phyloP scores from a whole-genome alignment of 2,329 filamentous ascomycete genomes.

The Aspergillus fructus region DNA sequence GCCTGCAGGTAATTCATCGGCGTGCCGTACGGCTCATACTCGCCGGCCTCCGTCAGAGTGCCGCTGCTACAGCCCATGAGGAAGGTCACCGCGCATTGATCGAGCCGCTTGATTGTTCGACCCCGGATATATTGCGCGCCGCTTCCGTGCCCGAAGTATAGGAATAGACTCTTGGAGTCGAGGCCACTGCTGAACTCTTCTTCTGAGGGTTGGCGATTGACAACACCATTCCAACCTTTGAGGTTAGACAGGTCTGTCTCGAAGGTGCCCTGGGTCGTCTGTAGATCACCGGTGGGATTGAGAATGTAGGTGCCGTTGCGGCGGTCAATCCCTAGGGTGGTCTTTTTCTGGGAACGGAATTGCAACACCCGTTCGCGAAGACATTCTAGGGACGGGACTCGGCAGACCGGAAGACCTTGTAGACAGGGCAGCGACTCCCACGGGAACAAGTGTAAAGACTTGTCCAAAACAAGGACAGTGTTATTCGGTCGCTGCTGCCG shows the following conservation, averaged over 20 bases:
- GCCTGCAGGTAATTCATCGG: conserved; percentile 90
- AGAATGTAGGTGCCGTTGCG: conserved; percentile 67
- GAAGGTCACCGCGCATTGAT: conserved; percentile 76
- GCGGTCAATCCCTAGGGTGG: conserved; percentile 53
- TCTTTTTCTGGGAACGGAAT: conserved; percentile 21
- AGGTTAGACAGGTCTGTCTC: conserved; percentile 59
- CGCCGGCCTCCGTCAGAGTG: conserved; percentile 73
- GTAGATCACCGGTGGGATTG: conserved; percentile 83
- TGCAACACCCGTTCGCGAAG: conserved; percentile 73
- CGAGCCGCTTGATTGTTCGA: conserved; percentile 75
- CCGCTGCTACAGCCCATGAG: conserved; percentile 95
- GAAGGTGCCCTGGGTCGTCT: conserved; percentile 75
- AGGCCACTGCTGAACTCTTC: conserved; percentile 71
- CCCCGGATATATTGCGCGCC: conserved; percentile 92
- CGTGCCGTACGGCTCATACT: conserved; percentile 88
- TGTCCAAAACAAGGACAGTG: conserved; percentile 87
- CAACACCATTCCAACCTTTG: conserved; percentile 65
- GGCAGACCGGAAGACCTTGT: conserved; percentile 73
- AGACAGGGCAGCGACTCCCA: conserved; percentile 96
- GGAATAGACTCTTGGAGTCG: conserved; percentile 65
- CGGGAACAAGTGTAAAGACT: conserved; percentile 83
- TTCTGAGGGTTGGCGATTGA: conserved; percentile 70
- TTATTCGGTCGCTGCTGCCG: conserved; percentile 51
- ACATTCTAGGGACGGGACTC: conserved; percentile 82
- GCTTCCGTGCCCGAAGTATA: conserved; percentile 96